Evolutionary conservation across 2,329 filamentous ascomycete species (phyloP), one percentile per base, ranked within the genome.

Genomic region (Phialophora macrospora): DNA sequence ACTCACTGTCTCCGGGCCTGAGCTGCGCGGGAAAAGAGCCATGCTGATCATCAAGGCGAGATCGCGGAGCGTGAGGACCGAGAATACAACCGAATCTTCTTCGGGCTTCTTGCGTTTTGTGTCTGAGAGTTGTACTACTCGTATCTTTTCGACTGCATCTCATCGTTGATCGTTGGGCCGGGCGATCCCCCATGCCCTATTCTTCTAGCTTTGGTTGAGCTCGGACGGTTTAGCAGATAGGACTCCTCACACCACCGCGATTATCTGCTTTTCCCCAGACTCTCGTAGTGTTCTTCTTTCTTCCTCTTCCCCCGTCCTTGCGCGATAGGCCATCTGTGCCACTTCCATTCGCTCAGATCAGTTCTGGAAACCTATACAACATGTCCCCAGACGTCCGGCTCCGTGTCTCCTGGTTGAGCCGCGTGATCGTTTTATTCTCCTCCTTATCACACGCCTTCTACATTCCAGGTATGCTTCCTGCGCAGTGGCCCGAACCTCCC

Each of bases 381-480:
- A 55, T 74, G 73, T 71, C 62, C 41, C 67, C 60, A 63, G 65
- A 72, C 63, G 67, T 72, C 48, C 67, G 68, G 66, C 64, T 70
- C 54, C 63, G 48, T 56, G 49, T 63, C 58, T 63, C 65, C 65
- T 78, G 77, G 71, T 69, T 74, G 70, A 75, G 74, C 70, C 71
- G 77, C 70, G 62, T 74, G 78, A 71, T 70, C 20, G 75, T 88
- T 41, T 69, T 85, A 61, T 77, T 85, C 60, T 70, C 85, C 63
- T 83, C 83, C 34, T 80, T 82, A 64, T 80, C 81, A 20, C 81
- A 88, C 60, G 90, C 89, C 44, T 96, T 96, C 77, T 96, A 96
- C 77, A 90, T 96, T 72, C 92, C 92, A 73, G 92, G 92, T 94
- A 84, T 73, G 81, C 67, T 61, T n/a, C 28, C 64, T 55, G 54